A percentile compares a stretch with the other conserved stretches of the same genome.
Conservation (phyloP, 257 asterid species). For the Petrea volubilis region DNA sequence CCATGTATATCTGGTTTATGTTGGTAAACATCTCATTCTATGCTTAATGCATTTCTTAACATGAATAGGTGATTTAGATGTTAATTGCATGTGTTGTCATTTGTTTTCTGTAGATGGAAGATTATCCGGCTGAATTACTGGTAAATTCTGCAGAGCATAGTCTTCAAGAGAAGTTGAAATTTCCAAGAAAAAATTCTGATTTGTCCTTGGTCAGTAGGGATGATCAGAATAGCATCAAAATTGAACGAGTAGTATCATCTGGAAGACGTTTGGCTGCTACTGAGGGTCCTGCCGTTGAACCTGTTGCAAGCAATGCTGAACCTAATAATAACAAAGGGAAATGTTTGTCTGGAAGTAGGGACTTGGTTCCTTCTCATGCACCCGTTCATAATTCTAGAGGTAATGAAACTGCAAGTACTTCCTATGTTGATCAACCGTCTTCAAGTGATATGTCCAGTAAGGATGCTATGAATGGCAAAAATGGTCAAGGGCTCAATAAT, state of each 20-base stretch:
- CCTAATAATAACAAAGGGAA: slow-evolving; percentile 45
- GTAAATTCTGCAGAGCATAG: slow-evolving; percentile 49
- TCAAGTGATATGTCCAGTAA: slow-evolving; percentile 24
- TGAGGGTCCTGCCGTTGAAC: slow-evolving; percentile 38
- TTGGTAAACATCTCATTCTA: background rate
- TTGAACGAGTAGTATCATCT: slow-evolving; percentile 47
- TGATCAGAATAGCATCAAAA: slow-evolving; percentile 33
- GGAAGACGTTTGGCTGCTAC: slow-evolving; percentile 31
- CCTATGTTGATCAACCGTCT: slow-evolving; percentile 43
- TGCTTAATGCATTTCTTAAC: slow-evolving; percentile 11
- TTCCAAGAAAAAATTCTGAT: slow-evolving; percentile 37
- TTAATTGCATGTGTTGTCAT: slow-evolving; percentile 24
- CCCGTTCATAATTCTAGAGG: slow-evolving; percentile 28
- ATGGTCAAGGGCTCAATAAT: slow-evolving; percentile 29
- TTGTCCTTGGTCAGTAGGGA: slow-evolving; percentile 34
- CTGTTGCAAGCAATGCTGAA: slow-evolving; percentile 38
- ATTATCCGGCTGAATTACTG: slow-evolving; percentile 68
- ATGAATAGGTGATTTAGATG: slow-evolving; percentile 20
- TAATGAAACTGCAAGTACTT: slow-evolving; percentile 57
- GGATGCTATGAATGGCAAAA: slow-evolving; percentile 28
- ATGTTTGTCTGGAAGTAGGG: slow-evolving; percentile 53
- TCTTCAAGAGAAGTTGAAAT: slow-evolving; percentile 43
- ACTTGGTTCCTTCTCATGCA: slow-evolving; percentile 44
- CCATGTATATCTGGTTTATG: slow-evolving; percentile 1
- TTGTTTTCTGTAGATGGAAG: slow-evolving; percentile 66